A percentile compares a stretch with the other conserved stretches of the same genome.
Conservation (phyloP, 2,329 filamentous ascomycete genomes). For the Ceratocystis ficicola region DNA sequence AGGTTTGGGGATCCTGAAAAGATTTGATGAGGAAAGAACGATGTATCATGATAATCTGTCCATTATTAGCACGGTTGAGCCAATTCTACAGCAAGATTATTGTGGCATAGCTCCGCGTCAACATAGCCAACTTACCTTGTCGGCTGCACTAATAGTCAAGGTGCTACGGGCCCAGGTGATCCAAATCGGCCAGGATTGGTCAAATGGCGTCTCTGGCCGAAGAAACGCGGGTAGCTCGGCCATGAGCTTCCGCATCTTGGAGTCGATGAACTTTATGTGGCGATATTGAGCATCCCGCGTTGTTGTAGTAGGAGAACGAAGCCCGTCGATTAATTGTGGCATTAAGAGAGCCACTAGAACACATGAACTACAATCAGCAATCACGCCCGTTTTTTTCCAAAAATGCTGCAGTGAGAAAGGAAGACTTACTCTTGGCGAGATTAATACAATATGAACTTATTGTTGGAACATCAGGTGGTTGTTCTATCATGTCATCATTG, state of each 20-base stretch:
- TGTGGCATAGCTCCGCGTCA: neutral
- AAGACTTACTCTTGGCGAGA: slow-evolving; percentile 19
- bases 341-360: slow-evolving; percentile 20
- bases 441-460: slow-evolving; percentile 21
- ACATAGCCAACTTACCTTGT: slow-evolving; percentile 14
- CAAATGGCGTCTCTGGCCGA: slow-evolving; percentile 8
- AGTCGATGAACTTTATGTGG: slow-evolving; percentile 15
- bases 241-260: slow-evolving; percentile 17
- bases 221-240: slow-evolving; percentile 15
- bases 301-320: slow-evolving; percentile 14
- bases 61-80: neutral
- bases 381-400: neutral
- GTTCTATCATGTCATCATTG: slow-evolving; percentile 20
- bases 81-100: too few relatives aligned
- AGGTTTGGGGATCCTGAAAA: slow-evolving; percentile 18
- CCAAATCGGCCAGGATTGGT: slow-evolving; percentile 19
- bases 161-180: slow-evolving; percentile 21
- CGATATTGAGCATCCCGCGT: slow-evolving; percentile 19
- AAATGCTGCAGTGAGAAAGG: neutral
- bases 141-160: slow-evolving; percentile 20
- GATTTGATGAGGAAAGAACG: slow-evolving; percentile 22
- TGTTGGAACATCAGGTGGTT: slow-evolving; percentile 16
- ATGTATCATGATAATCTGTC: slow-evolving; percentile 21
- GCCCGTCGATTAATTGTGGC: slow-evolving; percentile 19
- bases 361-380: neutral